Percentiles rank a stretch among this genome's conserved stretches.
Evolutionary conservation across 164 flowering plant genomes (phyloP).

Genomic region (Tinospora cordifolia): DNA sequence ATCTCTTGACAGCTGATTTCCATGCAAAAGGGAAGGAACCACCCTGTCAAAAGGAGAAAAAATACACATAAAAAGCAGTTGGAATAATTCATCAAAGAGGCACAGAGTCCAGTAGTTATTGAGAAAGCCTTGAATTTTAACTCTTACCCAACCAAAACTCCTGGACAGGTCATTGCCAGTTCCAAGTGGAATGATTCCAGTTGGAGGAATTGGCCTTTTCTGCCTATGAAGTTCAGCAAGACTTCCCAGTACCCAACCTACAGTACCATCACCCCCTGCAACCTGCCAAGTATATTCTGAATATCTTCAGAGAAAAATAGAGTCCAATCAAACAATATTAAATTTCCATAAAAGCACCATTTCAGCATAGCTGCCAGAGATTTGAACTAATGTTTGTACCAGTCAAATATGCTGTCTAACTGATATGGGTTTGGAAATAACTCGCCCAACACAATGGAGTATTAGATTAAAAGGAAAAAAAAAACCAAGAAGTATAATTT

Average conservation of each 20-base stretch:
- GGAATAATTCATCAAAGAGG: background rate
- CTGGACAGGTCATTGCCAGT: constrained; percentile 92
- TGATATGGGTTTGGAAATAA: background rate
- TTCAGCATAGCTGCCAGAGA: background rate
- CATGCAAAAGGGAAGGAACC: constrained; percentile 97
- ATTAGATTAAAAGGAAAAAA: background rate
- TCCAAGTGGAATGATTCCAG: constrained; percentile 88
- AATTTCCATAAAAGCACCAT: background rate
- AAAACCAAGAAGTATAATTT: background rate
- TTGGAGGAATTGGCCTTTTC: constrained; percentile 81
- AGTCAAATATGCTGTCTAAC: background rate
- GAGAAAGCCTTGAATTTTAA: constrained; percentile 3
- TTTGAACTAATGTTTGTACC: background rate
- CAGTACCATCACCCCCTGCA: constrained; percentile 99
- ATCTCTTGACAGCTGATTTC: constrained; percentile 79
- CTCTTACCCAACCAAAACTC: constrained; percentile 93
- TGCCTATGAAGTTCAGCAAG: constrained; percentile 55
- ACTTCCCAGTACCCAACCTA: constrained; percentile 94
- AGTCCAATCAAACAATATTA: background rate
- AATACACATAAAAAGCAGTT: background rate
- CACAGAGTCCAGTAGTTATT: background rate
- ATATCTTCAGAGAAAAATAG: constrained; percentile 2
- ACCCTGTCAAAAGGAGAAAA: constrained; percentile 41
- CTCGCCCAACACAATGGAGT: background rate
- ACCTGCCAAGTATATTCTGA: constrained; percentile 42